These are phyloP conservation scores for Debaryomycetaceae sp. DNA, from an alignment of 1,139 yeast species.

Conservation along the genomic window DNA sequence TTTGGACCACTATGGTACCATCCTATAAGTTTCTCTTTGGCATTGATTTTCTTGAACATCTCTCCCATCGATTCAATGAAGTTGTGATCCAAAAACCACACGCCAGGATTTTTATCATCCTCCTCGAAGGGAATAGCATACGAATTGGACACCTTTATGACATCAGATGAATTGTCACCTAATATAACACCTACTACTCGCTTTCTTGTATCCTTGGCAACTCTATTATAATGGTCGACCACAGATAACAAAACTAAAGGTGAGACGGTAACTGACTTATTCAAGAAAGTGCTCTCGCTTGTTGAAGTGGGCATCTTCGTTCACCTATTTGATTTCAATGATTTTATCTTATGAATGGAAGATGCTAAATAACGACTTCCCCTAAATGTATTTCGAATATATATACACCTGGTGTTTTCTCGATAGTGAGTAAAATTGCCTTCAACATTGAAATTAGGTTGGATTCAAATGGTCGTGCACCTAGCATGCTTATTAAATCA, in stretches of 20 bases:
- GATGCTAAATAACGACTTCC: too few relatives aligned
- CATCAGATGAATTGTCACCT: constrained; percentile 67
- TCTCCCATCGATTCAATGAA: constrained; percentile 95
- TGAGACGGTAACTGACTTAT: constrained; percentile 81
- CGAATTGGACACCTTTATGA: constrained; percentile 67
- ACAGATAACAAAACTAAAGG: constrained; percentile 93
- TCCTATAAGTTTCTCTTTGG: constrained; percentile 91
- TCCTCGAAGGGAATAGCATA: constrained; percentile 96
- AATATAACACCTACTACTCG: constrained; percentile 92
- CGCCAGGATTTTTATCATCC: constrained; percentile 87
- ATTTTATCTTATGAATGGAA: too few relatives aligned
- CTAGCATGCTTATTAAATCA: not conserved
- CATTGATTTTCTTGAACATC: constrained; percentile 96
- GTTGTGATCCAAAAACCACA: constrained; percentile 97
- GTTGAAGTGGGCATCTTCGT: constrained; percentile 9
- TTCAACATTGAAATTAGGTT: not conserved
- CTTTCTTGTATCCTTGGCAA: constrained; percentile 62
- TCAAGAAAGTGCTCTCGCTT: constrained; percentile 36
- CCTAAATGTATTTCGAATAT: not conserved
- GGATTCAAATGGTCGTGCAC: constrained; percentile 1
- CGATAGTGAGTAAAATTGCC: not conserved
- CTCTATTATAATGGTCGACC: constrained; percentile 92
- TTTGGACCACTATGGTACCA: constrained; percentile 99
- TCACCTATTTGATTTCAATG: not conserved
- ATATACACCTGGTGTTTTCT: not conserved